Percentiles rank a stretch among this genome's conserved stretches.
Conservation (phyloP, 768 basidiomycete genomes). For the Russula brevipes region DNA sequence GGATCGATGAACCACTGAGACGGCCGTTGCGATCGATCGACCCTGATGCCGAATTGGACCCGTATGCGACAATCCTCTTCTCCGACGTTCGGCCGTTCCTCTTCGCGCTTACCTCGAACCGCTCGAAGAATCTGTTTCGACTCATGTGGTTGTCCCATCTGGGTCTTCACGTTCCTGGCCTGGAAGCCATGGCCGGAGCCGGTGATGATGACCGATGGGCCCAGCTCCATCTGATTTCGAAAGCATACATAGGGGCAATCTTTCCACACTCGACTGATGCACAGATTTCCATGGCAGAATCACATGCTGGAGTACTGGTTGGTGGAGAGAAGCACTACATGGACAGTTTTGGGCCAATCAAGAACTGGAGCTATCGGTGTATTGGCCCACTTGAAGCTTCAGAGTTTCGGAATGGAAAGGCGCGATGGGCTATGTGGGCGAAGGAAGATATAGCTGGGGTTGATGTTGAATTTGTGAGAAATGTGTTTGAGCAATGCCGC, state of each 20-base stretch:
- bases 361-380: conserved; percentile 54
- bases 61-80: conserved; percentile 68
- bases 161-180: conserved; percentile 69
- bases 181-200: conserved; percentile 33
- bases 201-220: conserved; percentile 67
- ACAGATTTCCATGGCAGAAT: conserved; percentile 45
- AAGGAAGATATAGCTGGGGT: conserved; percentile 46
- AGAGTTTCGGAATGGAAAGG: conserved; percentile 35
- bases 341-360: conserved; percentile 62
- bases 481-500: conserved; percentile 55
- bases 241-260: conserved; percentile 43
- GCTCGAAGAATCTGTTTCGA: conserved; percentile 54
- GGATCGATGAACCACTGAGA: conserved; percentile 39
- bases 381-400: conserved; percentile 51
- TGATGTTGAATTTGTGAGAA: conserved; percentile 47
- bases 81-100: conserved; percentile 63
- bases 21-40: conserved; percentile 54
- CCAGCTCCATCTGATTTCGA: conserved; percentile 42
- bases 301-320: conserved; percentile 59
- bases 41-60: conserved; percentile 50
- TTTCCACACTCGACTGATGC: conserved; percentile 43
- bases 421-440: conserved; percentile 40
- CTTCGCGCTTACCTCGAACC: conserved; percentile 37
- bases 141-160: conserved; percentile 64
- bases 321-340: conserved; percentile 60